Percentiles rank a stretch among this genome's conserved stretches.
Evolutionary conservation across 1,284 basidiomycete genomes (phyloP).

Genomic region (Austroboletus rostrupii): DNA sequence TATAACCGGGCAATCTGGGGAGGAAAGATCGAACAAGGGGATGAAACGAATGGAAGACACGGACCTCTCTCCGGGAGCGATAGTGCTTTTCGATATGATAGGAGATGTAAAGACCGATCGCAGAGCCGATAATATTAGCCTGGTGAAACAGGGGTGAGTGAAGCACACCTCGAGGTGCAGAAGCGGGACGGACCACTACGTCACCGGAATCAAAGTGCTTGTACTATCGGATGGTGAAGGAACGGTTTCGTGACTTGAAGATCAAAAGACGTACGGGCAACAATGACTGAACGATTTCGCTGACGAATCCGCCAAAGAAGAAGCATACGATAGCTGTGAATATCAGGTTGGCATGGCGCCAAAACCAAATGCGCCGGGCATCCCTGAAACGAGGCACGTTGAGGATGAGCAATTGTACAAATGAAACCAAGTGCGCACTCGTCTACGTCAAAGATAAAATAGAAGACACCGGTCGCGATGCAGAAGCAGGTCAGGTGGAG

Average conservation of each 20-base stretch:
- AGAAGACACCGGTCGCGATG: constrained; percentile 77
- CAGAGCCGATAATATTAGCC: constrained; percentile 82
- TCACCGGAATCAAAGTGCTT: constrained; percentile 80
- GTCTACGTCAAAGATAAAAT: constrained; percentile 84
- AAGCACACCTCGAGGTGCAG: constrained; percentile 3
- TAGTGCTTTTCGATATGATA: constrained; percentile 72
- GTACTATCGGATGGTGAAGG: constrained; percentile 41
- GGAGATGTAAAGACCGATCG: constrained; percentile 63
- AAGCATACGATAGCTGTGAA: constrained; percentile 69
- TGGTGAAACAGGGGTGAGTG: constrained; percentile 27
- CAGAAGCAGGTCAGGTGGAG: constrained; percentile 81
- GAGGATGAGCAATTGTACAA: neutral
- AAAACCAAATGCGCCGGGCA: constrained; percentile 75
- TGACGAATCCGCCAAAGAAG: constrained; percentile 79
- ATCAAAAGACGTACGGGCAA: constrained; percentile 57
- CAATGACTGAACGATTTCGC: constrained; percentile 80
- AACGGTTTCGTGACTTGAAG: neutral
- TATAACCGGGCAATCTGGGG: constrained; percentile 70
- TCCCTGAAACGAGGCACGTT: constrained; percentile 41
- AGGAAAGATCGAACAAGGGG: neutral
- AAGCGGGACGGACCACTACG: constrained; percentile 52
- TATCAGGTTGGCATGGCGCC: constrained; percentile 73
- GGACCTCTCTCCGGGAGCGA: constrained; percentile 70
- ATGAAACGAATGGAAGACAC: constrained; percentile 6
- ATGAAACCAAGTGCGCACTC: constrained; percentile 50